Conservation (phyloP, 2,329 filamentous ascomycete genomes). For the Colletotrichum lentis region DNA sequence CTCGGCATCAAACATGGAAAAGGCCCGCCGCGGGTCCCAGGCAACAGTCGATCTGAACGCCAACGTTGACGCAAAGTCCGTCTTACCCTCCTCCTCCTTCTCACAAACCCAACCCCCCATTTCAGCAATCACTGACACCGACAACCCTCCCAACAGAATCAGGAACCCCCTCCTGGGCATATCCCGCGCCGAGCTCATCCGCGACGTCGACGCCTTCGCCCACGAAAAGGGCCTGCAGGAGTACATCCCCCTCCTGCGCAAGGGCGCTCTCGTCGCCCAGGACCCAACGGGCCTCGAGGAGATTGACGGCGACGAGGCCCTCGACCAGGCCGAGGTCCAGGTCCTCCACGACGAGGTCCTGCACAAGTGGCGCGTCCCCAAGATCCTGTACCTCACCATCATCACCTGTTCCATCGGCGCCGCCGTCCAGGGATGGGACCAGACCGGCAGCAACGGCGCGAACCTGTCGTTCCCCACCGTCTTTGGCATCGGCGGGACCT, state of each 20-base stretch:
- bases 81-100: conserved; percentile 3
- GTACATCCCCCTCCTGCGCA: conserved; percentile 57
- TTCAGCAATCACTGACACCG: conserved; percentile 36
- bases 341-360: conserved; percentile 54
- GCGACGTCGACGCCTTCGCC: conserved; percentile 64
- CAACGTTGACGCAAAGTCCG: conserved; percentile 58
- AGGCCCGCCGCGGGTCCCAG: conserved; percentile 14
- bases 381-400: conserved; percentile 58
- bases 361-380: conserved; percentile 60
- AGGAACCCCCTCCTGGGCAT: conserved; percentile 60
- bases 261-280: conserved; percentile 62
- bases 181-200: conserved; percentile 53
- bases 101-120: background rate
- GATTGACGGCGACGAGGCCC: conserved; percentile 49
- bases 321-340: conserved; percentile 54
- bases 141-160: conserved; percentile 45
- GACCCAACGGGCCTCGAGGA: conserved; percentile 58
- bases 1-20: conserved; percentile 20
- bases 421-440: conserved; percentile 62
- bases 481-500: conserved; percentile 55
- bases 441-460: conserved; percentile 58
- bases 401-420: conserved; percentile 62
- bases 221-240: conserved; percentile 54
- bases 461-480: conserved; percentile 56
- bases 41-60: conserved; percentile 52